These are phyloP conservation scores for Boechera divaricarpa DNA, from an alignment of 345 rosid genomes.

Conservation along the genomic window DNA sequence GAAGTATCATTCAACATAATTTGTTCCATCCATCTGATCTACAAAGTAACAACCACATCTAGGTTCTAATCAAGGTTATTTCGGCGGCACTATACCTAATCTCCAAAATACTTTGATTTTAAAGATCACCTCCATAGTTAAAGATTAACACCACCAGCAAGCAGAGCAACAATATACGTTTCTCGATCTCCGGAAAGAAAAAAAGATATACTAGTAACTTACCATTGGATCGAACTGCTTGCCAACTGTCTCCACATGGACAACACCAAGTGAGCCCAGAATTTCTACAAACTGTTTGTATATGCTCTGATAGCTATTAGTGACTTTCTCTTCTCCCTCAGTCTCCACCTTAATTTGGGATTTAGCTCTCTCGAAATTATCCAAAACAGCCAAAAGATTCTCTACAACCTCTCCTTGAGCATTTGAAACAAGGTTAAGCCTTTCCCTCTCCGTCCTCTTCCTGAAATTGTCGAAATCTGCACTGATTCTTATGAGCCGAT, in stretches of 20 bases:
- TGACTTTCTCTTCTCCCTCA: slow-evolving; percentile 92
- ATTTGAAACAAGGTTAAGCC: slow-evolving; percentile 77
- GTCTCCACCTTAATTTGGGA: slow-evolving; percentile 79
- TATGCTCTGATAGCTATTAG: slow-evolving; percentile 89
- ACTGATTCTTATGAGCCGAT: slow-evolving; percentile 78
- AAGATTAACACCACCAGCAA: slow-evolving; percentile 9
- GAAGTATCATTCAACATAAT: background rate
- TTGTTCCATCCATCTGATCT: slow-evolving; percentile 12
- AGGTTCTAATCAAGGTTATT: slow-evolving; percentile 6
- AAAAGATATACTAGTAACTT: slow-evolving; percentile 50
- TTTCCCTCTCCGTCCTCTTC: slow-evolving; percentile 89
- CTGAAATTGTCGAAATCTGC: slow-evolving; percentile 98
- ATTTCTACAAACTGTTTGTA: slow-evolving; percentile 90
- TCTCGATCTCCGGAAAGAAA: background rate
- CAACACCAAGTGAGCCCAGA: slow-evolving; percentile 76
- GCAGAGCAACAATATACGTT: background rate
- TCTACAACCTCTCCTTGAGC: slow-evolving; percentile 96
- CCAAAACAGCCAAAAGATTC: slow-evolving; percentile 76
- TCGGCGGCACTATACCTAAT: background rate
- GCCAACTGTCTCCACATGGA: slow-evolving; percentile 80
- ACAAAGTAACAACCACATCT: slow-evolving; percentile 19
- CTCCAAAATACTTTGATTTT: background rate
- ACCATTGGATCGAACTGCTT: slow-evolving; percentile 94
- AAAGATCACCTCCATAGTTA: background rate
- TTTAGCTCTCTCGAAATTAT: slow-evolving; percentile 97